phyloP scores from a whole-genome alignment of 768 basidiomycete genomes.

The Serendipita sp. region DNA sequence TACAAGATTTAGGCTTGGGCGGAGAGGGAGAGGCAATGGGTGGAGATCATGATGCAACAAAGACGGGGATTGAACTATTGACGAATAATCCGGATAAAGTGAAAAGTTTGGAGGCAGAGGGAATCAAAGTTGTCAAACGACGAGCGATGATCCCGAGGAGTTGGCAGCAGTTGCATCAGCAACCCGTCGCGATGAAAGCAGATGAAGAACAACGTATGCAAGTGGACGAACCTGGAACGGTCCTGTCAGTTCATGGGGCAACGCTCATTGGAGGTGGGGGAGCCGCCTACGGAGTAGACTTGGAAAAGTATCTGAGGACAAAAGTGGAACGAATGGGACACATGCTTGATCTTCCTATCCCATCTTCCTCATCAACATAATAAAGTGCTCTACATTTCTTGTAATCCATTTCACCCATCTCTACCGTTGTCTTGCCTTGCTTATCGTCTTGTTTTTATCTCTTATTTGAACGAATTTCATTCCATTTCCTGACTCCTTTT shows the following conservation, averaged over 20 bases:
- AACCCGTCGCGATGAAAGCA: background rate
- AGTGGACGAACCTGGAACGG: slow-evolving; percentile 18
- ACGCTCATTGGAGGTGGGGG: slow-evolving; percentile 66
- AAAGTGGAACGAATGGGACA: slow-evolving; percentile 98
- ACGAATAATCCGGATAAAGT: slow-evolving; percentile 99
- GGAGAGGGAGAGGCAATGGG: slow-evolving; percentile 5
- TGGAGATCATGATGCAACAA: background rate
- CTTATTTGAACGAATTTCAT: too few species aligned
- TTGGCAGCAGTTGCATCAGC: slow-evolving; percentile 35
- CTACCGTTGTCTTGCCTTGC: too few species aligned
- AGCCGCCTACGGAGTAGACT: slow-evolving; percentile 60
- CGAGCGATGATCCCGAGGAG: slow-evolving; percentile 89
- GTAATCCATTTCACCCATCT: too few species aligned
- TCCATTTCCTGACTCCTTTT: too few species aligned
- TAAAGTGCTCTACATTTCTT: too few species aligned
- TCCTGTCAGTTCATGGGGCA: slow-evolving; percentile 32
- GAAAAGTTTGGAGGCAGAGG: slow-evolving; percentile 67
- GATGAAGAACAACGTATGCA: slow-evolving; percentile 10
- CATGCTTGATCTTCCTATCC: slow-evolving; percentile 39
- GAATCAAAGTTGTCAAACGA: slow-evolving; percentile 62
- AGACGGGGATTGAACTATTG: slow-evolving; percentile 47
- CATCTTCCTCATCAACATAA: too few species aligned
- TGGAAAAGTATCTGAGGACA: slow-evolving; percentile 89
- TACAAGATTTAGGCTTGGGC: slow-evolving; percentile 63
- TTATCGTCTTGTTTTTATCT: too few species aligned